phyloP scores from a whole-genome alignment of 208 protist species.

The Acanthamoeba triangularis region DNA sequence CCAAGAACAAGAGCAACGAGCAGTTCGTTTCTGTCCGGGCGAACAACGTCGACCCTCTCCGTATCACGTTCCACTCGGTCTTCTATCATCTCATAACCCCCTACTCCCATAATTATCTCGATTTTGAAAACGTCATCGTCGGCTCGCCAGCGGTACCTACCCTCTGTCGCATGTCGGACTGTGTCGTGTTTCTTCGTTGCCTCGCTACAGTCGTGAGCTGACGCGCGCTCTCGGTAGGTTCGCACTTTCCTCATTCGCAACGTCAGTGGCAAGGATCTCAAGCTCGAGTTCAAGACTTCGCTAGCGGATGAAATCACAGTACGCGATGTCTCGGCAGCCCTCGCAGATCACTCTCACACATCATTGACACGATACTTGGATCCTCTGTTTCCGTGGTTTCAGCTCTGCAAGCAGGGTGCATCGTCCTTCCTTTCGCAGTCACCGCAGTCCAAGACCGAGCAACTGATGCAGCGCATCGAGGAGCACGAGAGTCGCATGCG shows the following conservation, averaged over 20 bases:
- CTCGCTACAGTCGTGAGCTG: not conserved
- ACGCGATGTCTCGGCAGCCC: not conserved
- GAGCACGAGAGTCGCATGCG: conserved; percentile 14
- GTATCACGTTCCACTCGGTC: conserved; percentile 85
- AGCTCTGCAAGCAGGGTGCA: conserved; percentile 66
- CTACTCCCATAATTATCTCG: conserved; percentile 75
- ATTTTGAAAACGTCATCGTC: conserved; percentile 83
- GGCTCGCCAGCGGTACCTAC: conserved; percentile 75
- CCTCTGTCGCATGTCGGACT: not conserved
- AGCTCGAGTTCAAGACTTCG: conserved; percentile 75
- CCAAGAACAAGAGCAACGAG: conserved; percentile 80
- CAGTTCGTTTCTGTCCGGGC: conserved; percentile 82
- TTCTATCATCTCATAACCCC: conserved; percentile 85
- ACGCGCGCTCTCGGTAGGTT: not conserved
- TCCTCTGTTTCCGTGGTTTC: not conserved
- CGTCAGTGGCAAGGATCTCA: conserved; percentile 70
- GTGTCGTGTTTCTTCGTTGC: not conserved
- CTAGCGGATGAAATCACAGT: conserved; percentile 82
- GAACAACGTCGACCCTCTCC: conserved; percentile 89
- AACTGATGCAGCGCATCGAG: conserved; percentile 65
- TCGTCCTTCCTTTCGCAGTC: conserved; percentile 40
- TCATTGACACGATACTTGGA: not conserved
- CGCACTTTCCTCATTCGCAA: conserved; percentile 83
- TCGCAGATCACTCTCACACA: no score
- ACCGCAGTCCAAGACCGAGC: conserved; percentile 68